Percentiles rank a stretch among this genome's conserved stretches.
These are phyloP conservation scores for Yueomyces sinensis DNA, from an alignment of 805 yeast species.

Conservation along the genomic window DNA sequence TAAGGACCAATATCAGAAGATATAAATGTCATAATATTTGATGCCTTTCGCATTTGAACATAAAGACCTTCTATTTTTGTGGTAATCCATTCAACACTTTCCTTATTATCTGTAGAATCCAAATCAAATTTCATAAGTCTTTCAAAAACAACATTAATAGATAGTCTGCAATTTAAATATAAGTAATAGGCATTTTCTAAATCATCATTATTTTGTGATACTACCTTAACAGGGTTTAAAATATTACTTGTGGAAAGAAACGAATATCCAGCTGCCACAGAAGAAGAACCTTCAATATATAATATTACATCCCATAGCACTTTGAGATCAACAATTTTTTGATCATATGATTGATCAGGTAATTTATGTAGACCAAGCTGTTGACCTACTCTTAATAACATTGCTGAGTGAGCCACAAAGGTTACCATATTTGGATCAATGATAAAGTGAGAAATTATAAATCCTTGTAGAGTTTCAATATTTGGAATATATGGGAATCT, in stretches of 20 bases:
- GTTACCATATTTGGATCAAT: slow-evolving; percentile 21
- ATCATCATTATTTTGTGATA: background rate
- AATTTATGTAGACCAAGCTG: slow-evolving; percentile 13
- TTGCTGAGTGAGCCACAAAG: slow-evolving; percentile 13
- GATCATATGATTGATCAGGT: background rate
- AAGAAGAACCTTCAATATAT: slow-evolving; percentile 19
- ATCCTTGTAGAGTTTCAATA: slow-evolving; percentile 15
- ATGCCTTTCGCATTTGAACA: slow-evolving; percentile 5
- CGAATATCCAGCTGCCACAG: slow-evolving; percentile 19
- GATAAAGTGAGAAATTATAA: slow-evolving; percentile 13
- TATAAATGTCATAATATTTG: slow-evolving; percentile 2
- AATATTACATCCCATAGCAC: slow-evolving; percentile 15
- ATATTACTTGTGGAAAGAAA: slow-evolving; percentile 9
- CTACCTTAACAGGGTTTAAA: slow-evolving; percentile 6
- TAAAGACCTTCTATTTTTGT: slow-evolving; percentile 5
- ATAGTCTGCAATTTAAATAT: slow-evolving; percentile 10
- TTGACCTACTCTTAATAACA: slow-evolving; percentile 17
- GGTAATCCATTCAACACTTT: background rate
- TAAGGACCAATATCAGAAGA: slow-evolving; percentile 6
- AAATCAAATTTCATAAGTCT: slow-evolving; percentile 11
- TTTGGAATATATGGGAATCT: slow-evolving; percentile 13
- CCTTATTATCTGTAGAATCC: slow-evolving; percentile 2
- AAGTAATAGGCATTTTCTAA: slow-evolving; percentile 4
- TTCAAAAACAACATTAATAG: slow-evolving; percentile 10
- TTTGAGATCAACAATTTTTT: background rate